phyloP scores from a whole-genome alignment of 2,329 filamentous ascomycete species.

The Fusarium avenaceum region DNA sequence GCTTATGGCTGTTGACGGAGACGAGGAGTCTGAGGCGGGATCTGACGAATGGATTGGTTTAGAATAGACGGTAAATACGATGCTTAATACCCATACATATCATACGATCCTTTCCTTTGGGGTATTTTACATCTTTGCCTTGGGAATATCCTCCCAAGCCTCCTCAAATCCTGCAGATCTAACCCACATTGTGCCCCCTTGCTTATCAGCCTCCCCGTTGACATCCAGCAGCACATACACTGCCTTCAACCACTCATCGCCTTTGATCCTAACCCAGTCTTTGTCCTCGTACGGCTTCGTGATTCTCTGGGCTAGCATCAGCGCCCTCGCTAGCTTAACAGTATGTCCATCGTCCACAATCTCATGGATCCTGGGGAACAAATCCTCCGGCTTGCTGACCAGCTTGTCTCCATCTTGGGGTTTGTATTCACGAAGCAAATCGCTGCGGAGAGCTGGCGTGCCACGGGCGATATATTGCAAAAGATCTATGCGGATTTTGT shows the following conservation, averaged over 20 bases:
- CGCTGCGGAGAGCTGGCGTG: constrained; percentile 69
- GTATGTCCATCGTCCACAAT: constrained; percentile 84
- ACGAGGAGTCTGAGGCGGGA: constrained; percentile 54
- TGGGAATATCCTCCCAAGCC: constrained; percentile 69
- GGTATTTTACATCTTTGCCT: constrained; percentile 31
- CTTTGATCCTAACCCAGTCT: constrained; percentile 66
- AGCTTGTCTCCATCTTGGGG: constrained; percentile 63
- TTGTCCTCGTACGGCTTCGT: constrained; percentile 61
- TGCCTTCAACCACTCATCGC: constrained; percentile 71
- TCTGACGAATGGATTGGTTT: constrained; percentile 64
- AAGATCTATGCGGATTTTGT: constrained; percentile 83
- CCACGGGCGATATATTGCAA: constrained; percentile 79
- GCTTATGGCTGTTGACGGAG: constrained; percentile 52
- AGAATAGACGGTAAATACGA: constrained; percentile 55
- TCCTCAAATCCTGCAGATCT: constrained; percentile 72
- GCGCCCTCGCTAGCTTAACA: constrained; percentile 79
- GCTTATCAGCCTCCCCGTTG: constrained; percentile 63
- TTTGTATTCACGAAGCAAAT: constrained; percentile 72
- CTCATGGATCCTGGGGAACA: constrained; percentile 62
- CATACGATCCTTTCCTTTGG: constrained; percentile 10
- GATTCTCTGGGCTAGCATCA: constrained; percentile 72
- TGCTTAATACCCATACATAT: constrained; percentile 47
- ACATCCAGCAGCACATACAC: constrained; percentile 73
- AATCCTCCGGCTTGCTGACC: constrained; percentile 61
- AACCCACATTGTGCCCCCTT: constrained; percentile 65